Evolutionary conservation across 768 basidiomycete genomes (phyloP).

Genomic region (Rubroboletus satanas): DNA sequence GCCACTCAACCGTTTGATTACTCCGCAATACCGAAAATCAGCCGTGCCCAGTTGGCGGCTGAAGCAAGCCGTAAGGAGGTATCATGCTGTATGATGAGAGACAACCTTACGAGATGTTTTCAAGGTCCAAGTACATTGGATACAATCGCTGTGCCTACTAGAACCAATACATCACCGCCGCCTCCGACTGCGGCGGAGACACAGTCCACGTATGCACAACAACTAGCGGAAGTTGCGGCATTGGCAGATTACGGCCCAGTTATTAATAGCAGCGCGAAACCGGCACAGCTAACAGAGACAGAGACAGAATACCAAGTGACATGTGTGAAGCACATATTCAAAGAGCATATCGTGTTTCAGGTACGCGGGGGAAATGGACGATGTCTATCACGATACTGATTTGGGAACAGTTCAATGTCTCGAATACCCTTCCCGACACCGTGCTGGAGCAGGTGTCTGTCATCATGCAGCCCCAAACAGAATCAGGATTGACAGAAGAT

Average conservation of each 20-base stretch:
- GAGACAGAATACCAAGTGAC: constrained; percentile 98
- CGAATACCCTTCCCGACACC: constrained; percentile 94
- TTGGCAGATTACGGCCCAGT: constrained; percentile 81
- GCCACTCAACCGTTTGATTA: constrained; percentile 75
- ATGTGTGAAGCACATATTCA: constrained; percentile 95
- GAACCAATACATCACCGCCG: constrained; percentile 55
- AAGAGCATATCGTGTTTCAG: constrained; percentile 95
- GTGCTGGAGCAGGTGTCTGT: constrained; percentile 93
- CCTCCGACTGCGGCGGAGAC: constrained; percentile 83
- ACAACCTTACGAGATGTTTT: constrained; percentile 7
- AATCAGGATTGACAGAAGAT: constrained; percentile 79
- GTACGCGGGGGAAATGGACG: constrained; percentile 38
- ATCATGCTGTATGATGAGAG: constrained; percentile 3
- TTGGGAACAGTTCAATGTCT: constrained; percentile 80
- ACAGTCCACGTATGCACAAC: constrained; percentile 82
- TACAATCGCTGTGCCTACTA: constrained; percentile 72
- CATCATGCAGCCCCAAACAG: constrained; percentile 80
- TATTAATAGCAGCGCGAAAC: constrained; percentile 78
- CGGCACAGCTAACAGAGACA: constrained; percentile 84
- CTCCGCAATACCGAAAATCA: constrained; percentile 87
- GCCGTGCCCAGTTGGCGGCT: constrained; percentile 85
- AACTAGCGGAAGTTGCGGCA: constrained; percentile 84
- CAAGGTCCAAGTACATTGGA: constrained; percentile 83
- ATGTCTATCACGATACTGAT: constrained; percentile 4
- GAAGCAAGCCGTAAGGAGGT: constrained; percentile 73